These are phyloP conservation scores for Aspergillus eucalypticola DNA, from an alignment of 2,329 filamentous ascomycete species.

Conservation along the genomic window DNA sequence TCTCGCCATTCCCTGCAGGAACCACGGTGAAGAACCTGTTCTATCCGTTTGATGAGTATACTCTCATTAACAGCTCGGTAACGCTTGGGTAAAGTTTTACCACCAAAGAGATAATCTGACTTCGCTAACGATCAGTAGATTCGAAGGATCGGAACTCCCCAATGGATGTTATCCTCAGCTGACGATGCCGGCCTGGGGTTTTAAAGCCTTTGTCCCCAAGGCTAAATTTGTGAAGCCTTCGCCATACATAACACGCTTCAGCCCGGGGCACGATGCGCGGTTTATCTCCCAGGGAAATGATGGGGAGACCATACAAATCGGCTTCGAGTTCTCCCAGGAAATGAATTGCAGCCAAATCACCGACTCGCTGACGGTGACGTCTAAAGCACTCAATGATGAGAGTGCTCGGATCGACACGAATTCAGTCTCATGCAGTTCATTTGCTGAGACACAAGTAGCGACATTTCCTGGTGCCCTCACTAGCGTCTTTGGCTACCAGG, in stretches of 20 bases:
- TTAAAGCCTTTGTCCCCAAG: constrained; percentile 59
- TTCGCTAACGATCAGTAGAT: neutral
- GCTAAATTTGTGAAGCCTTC: constrained; percentile 51
- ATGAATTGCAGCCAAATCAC: constrained; percentile 62
- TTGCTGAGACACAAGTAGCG: constrained; percentile 25
- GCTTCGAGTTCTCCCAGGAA: constrained; percentile 58
- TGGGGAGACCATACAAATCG: constrained; percentile 50
- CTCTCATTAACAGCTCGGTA: constrained; percentile 47
- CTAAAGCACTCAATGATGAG: constrained; percentile 41
- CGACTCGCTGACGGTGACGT: constrained; percentile 55
- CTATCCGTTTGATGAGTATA: constrained; percentile 58
- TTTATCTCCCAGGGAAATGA: constrained; percentile 50
- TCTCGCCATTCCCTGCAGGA: constrained; percentile 56
- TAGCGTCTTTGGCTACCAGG: constrained; percentile 55
- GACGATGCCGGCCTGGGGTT: constrained; percentile 57
- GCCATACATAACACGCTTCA: constrained; percentile 60
- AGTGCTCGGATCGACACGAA: constrained; percentile 45
- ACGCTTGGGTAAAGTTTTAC: constrained; percentile 38
- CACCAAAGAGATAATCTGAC: neutral
- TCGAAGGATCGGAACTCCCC: constrained; percentile 46
- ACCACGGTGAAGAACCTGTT: constrained; percentile 63
- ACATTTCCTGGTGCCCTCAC: constrained; percentile 53
- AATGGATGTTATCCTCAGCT: constrained; percentile 58
- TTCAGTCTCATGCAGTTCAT: constrained; percentile 48
- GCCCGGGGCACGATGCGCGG: constrained; percentile 61